phyloP scores from a whole-genome alignment of 768 basidiomycete genomes.

The Hirschioporus abietinus region DNA sequence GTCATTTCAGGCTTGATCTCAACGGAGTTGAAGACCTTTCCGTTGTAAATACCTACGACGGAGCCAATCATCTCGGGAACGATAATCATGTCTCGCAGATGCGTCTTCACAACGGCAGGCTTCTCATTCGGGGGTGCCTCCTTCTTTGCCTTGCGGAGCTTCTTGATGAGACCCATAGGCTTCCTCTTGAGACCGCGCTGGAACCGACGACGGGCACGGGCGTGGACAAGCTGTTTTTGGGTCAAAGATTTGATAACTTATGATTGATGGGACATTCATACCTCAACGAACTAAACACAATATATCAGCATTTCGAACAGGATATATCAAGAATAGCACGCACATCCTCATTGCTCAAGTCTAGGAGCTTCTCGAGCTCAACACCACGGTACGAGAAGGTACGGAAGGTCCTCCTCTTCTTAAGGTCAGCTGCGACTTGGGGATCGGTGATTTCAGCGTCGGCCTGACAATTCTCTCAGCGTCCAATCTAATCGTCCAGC shows the following conservation, averaged over 20 bases:
- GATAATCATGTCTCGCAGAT: conserved; percentile 99
- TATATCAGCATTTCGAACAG: conserved; percentile 5
- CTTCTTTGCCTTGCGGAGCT: conserved; percentile 99
- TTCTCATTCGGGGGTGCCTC: conserved; percentile 99
- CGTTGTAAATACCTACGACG: conserved; percentile 98
- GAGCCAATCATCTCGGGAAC: conserved; percentile 99
- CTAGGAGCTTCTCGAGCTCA: conserved; percentile 97
- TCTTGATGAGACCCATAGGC: conserved; percentile 99
- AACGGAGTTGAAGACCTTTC: conserved; percentile 94
- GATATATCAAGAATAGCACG: conserved; percentile 26
- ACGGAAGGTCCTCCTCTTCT: conserved; percentile 98
- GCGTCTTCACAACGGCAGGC: conserved; percentile 97
- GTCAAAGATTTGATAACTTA: conserved; percentile 3
- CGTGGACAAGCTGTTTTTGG: conserved; percentile 78
- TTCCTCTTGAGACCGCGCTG: conserved; percentile 97
- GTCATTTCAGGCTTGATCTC: conserved; percentile 99
- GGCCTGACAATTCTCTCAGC: conserved; percentile 43
- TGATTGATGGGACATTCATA: conserved; percentile 30
- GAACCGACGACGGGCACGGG: conserved; percentile 98
- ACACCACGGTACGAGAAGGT: conserved; percentile 98
- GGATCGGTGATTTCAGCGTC: conserved; percentile 86
- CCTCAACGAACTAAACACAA: conserved; percentile 65
- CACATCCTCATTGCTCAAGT: conserved; percentile 93
- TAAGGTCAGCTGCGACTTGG: conserved; percentile 89
- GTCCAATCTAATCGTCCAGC: not conserved